Conservation (phyloP, 176 grass and related monocot species). For the Echinochloa phyllopogon region DNA sequence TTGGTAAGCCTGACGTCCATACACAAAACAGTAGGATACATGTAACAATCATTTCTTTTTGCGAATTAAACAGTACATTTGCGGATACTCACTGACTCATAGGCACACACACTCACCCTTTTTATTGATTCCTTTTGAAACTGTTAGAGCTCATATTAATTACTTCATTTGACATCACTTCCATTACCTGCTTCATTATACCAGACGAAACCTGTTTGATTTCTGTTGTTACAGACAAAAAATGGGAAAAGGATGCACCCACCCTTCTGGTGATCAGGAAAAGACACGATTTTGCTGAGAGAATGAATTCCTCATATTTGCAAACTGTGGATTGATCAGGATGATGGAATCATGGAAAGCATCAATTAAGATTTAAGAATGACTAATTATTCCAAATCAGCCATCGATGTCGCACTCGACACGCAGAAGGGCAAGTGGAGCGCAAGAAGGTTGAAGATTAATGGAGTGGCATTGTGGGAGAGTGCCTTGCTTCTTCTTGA, state of each 20-base stretch:
- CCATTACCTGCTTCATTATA: background rate
- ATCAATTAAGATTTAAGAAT: too few species aligned
- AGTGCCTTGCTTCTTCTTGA: background rate
- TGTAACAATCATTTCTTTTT: too few species aligned
- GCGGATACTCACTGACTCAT: too few species aligned
- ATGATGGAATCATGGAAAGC: background rate
- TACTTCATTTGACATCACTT: background rate
- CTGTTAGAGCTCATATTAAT: background rate
- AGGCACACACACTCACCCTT: too few species aligned
- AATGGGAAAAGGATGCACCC: too few species aligned
- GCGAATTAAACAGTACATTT: too few species aligned
- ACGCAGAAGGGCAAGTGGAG: background rate
- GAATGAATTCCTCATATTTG: background rate
- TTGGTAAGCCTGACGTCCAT: too few species aligned
- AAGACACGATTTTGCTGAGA: background rate
- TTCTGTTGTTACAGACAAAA: background rate
- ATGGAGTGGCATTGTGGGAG: background rate
- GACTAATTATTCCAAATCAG: background rate
- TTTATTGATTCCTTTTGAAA: background rate
- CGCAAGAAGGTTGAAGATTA: background rate
- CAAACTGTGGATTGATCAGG: background rate
- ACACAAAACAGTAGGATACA: too few species aligned
- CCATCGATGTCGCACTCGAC: too few species aligned
- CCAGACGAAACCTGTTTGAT: too few species aligned
- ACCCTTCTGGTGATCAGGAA: too few species aligned